Conservation (phyloP, 805 yeast genomes). For the Nakazawaea holstii region DNA sequence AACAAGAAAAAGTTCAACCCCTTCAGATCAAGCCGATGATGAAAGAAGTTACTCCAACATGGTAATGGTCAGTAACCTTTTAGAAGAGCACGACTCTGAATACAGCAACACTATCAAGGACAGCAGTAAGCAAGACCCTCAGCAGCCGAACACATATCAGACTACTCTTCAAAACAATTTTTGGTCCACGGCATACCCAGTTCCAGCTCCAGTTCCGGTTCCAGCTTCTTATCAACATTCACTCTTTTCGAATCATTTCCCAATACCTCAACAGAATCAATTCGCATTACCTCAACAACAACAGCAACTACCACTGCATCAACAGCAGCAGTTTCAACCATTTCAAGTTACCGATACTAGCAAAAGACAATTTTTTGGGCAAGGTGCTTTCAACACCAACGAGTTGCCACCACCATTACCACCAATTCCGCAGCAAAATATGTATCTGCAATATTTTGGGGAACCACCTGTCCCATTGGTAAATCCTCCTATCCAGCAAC, state of each 20-base stretch:
- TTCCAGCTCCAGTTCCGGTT: no score
- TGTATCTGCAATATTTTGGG: not conserved
- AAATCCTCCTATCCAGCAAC: not conserved
- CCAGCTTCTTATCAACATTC: no score
- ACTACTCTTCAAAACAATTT: not conserved
- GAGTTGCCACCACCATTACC: not conserved
- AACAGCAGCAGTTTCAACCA: slow-evolving; percentile 18
- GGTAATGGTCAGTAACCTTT: not conserved
- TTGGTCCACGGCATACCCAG: not conserved
- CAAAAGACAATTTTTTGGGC: not conserved
- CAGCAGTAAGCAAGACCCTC: no score
- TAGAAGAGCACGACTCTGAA: not conserved
- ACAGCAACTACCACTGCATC: slow-evolving; percentile 18
- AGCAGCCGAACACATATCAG: no score
- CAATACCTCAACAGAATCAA: not conserved
- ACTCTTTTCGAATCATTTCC: not conserved
- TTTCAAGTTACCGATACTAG: not conserved
- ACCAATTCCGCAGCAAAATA: not conserved
- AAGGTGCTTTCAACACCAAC: not conserved
- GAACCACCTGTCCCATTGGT: not conserved
- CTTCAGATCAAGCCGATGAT: not conserved
- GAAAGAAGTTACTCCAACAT: not conserved
- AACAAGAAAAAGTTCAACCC: not conserved
- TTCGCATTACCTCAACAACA: not conserved
- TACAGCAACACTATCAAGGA: no score